These are phyloP conservation scores for Colletotrichum sp. DNA, from an alignment of 2,329 filamentous ascomycete genomes.

Conservation along the genomic window DNA sequence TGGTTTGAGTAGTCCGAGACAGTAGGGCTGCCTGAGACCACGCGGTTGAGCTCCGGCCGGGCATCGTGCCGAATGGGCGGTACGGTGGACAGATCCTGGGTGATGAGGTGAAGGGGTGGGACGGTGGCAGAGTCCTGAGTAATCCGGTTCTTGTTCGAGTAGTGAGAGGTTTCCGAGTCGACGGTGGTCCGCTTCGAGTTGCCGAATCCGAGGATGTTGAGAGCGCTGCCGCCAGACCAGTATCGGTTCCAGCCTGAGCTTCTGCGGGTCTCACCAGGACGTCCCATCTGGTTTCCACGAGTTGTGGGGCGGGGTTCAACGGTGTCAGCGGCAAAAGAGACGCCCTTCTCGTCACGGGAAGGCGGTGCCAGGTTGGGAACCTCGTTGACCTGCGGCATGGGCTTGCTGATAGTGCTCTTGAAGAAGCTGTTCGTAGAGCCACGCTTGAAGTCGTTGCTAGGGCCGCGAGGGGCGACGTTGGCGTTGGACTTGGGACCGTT, in stretches of 20 bases:
- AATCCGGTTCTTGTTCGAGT: conserved; percentile 55
- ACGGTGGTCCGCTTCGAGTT: conserved; percentile 53
- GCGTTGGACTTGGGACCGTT: conserved; percentile 39
- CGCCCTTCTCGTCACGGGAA: conserved; percentile 40
- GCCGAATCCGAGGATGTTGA: conserved; percentile 69
- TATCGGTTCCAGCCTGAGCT: conserved; percentile 81
- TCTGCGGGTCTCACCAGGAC: conserved; percentile 53
- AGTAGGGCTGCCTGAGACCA: conserved; percentile 73
- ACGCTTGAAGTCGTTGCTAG: conserved; percentile 61
- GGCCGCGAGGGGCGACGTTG: conserved; percentile 20
- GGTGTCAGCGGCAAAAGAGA: conserved; percentile 39
- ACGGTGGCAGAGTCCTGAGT: conserved; percentile 74
- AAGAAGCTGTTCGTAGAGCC: conserved; percentile 60
- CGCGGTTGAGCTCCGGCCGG: conserved; percentile 66
- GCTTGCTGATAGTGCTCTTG: conserved; percentile 67
- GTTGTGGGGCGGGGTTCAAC: conserved; percentile 41
- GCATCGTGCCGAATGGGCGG: conserved; percentile 71
- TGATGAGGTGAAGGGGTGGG: conserved; percentile 67
- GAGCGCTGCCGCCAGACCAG: conserved; percentile 75
- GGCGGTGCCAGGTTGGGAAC: conserved; percentile 29
- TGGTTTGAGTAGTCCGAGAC: conserved; percentile 64
- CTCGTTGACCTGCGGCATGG: conserved; percentile 53
- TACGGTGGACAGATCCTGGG: conserved; percentile 70
- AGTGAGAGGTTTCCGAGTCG: conserved; percentile 63
- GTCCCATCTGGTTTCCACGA: conserved; percentile 29